Conservation (phyloP, 2,329 filamentous ascomycete species). For the Scedosporium dehoogii region DNA sequence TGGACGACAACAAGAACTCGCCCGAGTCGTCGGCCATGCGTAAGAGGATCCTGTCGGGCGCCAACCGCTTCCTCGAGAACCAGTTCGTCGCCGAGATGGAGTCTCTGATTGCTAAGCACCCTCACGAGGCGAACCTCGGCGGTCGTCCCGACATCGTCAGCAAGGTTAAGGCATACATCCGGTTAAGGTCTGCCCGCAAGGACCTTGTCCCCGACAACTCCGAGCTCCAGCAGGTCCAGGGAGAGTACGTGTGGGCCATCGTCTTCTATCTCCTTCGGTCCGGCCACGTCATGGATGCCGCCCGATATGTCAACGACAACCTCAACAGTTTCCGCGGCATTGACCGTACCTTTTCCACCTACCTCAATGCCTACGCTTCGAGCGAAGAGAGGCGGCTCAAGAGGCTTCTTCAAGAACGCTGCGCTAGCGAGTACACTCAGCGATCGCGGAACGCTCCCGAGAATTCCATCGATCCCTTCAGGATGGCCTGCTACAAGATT, state of each 20-base stretch:
- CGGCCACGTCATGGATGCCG: slow-evolving; percentile 75
- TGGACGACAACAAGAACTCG: slow-evolving; percentile 63
- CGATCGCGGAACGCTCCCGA: slow-evolving; percentile 75
- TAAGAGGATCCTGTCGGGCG: slow-evolving; percentile 71
- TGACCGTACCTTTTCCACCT: slow-evolving; percentile 81
- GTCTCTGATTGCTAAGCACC: slow-evolving; percentile 67
- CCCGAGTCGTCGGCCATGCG: slow-evolving; percentile 55
- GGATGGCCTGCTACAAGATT: slow-evolving; percentile 96
- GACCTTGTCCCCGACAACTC: slow-evolving; percentile 75
- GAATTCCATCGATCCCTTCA: slow-evolving; percentile 84
- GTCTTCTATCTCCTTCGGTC: slow-evolving; percentile 85
- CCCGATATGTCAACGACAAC: slow-evolving; percentile 74
- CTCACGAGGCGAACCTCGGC: slow-evolving; percentile 79
- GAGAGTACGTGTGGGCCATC: slow-evolving; percentile 87
- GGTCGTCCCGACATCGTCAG: slow-evolving; percentile 80
- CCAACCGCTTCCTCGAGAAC: slow-evolving; percentile 69
- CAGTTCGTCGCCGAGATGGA: slow-evolving; percentile 74
- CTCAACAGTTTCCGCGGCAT: slow-evolving; percentile 76
- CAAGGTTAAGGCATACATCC: slow-evolving; percentile 87
- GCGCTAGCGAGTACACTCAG: slow-evolving; percentile 83
- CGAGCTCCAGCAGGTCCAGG: slow-evolving; percentile 67
- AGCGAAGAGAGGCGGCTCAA: slow-evolving; percentile 68
- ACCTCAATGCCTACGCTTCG: slow-evolving; percentile 74
- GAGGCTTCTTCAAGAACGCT: slow-evolving; percentile 72
- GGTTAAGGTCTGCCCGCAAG: slow-evolving; percentile 68